Percentiles rank a stretch among this genome's conserved stretches.
These are phyloP conservation scores for Cryptococcus wingfieldii DNA, from an alignment of 1,284 basidiomycete genomes.

Conservation along the genomic window DNA sequence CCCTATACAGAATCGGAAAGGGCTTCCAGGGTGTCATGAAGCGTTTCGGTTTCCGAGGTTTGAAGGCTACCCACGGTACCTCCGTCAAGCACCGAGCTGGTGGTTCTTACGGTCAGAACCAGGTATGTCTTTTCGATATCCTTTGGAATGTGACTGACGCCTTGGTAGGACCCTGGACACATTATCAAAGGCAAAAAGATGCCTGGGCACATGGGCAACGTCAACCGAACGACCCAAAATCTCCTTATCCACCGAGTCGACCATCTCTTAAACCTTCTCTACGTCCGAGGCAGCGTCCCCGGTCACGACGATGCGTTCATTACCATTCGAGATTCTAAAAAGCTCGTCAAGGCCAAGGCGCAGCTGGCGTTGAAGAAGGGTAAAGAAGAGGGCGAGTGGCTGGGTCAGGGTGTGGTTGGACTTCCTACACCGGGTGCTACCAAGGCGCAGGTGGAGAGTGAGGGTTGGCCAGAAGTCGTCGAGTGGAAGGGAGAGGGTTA, in stretches of 20 bases:
- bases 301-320: slow-evolving; percentile 57
- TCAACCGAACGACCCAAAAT: slow-evolving; percentile 80
- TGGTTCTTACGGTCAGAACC: slow-evolving; percentile 92
- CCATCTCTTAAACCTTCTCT: slow-evolving; percentile 76
- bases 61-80: slow-evolving; percentile 92
- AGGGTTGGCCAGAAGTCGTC: slow-evolving; percentile 41
- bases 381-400: slow-evolving; percentile 67
- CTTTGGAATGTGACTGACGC: not conserved
- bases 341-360: slow-evolving; percentile 65
- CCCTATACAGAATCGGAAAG: slow-evolving; percentile 74
- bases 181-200: slow-evolving; percentile 97
- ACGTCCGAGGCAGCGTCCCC: slow-evolving; percentile 62
- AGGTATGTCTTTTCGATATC: slow-evolving; percentile 56
- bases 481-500: slow-evolving; percentile 37
- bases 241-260: slow-evolving; percentile 86
- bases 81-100: slow-evolving; percentile 89
- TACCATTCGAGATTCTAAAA: slow-evolving; percentile 75
- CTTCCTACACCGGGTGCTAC: slow-evolving; percentile 93
- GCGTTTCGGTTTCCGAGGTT: slow-evolving; percentile 86
- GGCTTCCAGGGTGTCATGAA: slow-evolving; percentile 99
- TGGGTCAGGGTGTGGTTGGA: slow-evolving; percentile 74
- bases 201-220: slow-evolving; percentile 88
- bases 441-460: slow-evolving; percentile 55
- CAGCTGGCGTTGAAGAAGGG: slow-evolving; percentile 59
- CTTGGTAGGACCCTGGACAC: slow-evolving; percentile 77